Percentiles rank a stretch among this genome's conserved stretches.
phyloP scores from a whole-genome alignment of 2,329 filamentous ascomycete species.

The Phialophora expanda region DNA sequence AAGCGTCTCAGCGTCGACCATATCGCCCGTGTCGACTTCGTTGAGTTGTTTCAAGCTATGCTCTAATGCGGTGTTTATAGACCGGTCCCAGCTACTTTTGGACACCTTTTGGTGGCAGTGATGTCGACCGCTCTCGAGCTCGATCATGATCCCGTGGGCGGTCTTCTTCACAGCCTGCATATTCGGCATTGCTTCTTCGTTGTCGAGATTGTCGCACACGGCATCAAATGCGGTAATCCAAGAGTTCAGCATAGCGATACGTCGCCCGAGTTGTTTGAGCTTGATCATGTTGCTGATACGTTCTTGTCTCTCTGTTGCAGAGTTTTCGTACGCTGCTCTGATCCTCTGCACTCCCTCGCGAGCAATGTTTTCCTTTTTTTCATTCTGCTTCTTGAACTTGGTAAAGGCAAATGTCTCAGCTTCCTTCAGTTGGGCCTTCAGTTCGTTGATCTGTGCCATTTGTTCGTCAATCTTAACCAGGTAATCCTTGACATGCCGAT shows the following conservation, averaged over 20 bases:
- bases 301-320: conserved; percentile 76
- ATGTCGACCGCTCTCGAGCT: conserved; percentile 86
- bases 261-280: conserved; percentile 78
- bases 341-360: conserved; percentile 81
- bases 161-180: conserved; percentile 81
- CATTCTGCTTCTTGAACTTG: conserved; percentile 88
- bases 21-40: conserved; percentile 69
- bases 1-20: conserved; percentile 72
- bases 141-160: conserved; percentile 83
- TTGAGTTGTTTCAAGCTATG: conserved; percentile 81
- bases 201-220: conserved; percentile 73
- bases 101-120: conserved; percentile 85
- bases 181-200: conserved; percentile 69
- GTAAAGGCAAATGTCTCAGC: conserved; percentile 78
- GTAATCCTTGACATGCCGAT: conserved; percentile 98
- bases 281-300: conserved; percentile 80
- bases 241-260: conserved; percentile 82
- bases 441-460: conserved; percentile 93
- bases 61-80: conserved; percentile 83
- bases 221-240: conserved; percentile 93
- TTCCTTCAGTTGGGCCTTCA: conserved; percentile 91
- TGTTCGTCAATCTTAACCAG: conserved; percentile 99
- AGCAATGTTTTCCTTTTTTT: conserved; percentile 77
- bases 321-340: conserved; percentile 81
- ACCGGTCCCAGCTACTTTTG: conserved; percentile 83